Base-by-base conservation (phyloP, 2,329 filamentous ascomycete species). In the Davidsoniella neocaledoniae region DNA sequence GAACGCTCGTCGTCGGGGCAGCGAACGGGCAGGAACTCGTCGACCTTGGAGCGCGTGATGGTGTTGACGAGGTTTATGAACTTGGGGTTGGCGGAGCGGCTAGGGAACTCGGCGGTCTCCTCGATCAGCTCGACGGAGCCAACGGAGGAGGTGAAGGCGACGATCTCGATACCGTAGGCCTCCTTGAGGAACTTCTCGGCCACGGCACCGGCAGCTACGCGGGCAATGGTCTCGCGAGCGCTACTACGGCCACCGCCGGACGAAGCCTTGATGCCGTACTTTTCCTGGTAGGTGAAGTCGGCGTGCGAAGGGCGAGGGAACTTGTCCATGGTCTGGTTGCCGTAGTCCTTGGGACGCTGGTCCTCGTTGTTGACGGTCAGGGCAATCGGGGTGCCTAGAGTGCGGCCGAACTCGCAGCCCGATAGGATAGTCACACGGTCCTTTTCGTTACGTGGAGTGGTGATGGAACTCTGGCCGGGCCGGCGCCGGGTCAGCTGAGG, bases 251-350 rank as follows among this genome's bases (percentile, higher is more conserved):
- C 90, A 58, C 91, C 90, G 52, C 91, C 90, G 54, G 81, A 87
- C 63, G 79, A 85, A 37, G 91, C 87, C 71, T 93, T 93, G 58
- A 93, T 80, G 51, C 90, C 90, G 64, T 98, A 98, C 69, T 96
- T 96, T 65, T 94, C 85, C 54, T 94, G 73, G 68, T 96, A 96
- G 54, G 91, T 96, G 77, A 83, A 95, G 67, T 96, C 90, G 53
- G 91, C 90, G 67, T 96, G 91, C 62, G 80, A 86, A 36, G 90
- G 91, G 47, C 91, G 77, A 4, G 91, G 91, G 73, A 83, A 96
- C 55, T 79, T 68, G 66, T 96, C 86, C 77, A 95, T 95, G 26
- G 88, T 94, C 62, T 78, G 76, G 66, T 79, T 77, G 51, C 84
- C 84, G 66, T 96, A 96, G 70, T 98, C 91, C 62, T 86, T 80